Evolutionary conservation across 2,329 filamentous ascomycete species (phyloP).

Genomic region (Neofusicoccum parvum): DNA sequence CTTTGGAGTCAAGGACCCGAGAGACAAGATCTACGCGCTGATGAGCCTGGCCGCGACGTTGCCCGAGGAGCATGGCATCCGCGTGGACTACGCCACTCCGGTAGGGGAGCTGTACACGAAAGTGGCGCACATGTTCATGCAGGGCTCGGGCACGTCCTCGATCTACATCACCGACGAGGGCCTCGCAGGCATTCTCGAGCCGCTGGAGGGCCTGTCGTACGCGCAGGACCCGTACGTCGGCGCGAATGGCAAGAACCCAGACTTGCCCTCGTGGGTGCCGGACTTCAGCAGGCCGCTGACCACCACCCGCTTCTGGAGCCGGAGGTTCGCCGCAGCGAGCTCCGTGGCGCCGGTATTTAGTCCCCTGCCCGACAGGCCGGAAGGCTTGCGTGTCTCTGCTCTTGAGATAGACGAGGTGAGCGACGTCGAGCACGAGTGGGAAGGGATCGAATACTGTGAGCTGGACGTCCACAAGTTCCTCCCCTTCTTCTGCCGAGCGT

Average conservation of each 20-base stretch:
- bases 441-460: no score
- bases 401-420: no score
- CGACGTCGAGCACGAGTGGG: no score
- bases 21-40: slow-evolving; percentile 5
- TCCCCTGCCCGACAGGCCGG: no score
- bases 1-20: neutral
- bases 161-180: neutral
- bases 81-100: neutral
- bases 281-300: neutral
- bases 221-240: neutral
- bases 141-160: neutral
- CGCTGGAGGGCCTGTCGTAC: neutral
- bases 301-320: neutral
- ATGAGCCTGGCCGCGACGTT: neutral
- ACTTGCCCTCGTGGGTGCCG: neutral
- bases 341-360: no score
- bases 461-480: no score
- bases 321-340: neutral
- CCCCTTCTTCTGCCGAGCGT: no score
- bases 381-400: no score
- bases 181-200: neutral
- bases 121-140: neutral
- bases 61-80: neutral
- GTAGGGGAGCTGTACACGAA: neutral
- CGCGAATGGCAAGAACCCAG: neutral